These are phyloP conservation scores for Aureobasidium sp. DNA, from an alignment of 2,329 filamentous ascomycete species.

Conservation along the genomic window DNA sequence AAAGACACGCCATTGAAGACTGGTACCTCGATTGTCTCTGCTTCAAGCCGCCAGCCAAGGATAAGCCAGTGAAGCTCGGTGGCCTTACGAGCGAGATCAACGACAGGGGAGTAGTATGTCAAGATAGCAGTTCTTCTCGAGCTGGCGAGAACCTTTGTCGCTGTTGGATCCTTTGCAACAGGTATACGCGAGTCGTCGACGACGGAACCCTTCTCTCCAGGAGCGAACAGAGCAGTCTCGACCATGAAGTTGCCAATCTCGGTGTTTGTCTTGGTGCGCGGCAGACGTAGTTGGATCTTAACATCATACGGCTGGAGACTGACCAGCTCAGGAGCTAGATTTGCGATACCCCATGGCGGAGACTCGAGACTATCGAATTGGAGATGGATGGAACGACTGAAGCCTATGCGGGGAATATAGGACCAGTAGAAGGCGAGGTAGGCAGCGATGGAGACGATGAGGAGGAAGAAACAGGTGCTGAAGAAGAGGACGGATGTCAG, in stretches of 20 bases:
- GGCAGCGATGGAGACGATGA: conserved; percentile 64
- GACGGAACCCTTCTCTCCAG: conserved; percentile 17
- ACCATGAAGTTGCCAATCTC: conserved; percentile 96
- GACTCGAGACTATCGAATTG: conserved; percentile 64
- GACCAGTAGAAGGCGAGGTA: conserved; percentile 75
- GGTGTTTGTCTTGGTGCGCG: conserved; percentile 80
- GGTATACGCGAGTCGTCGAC: conserved; percentile 13
- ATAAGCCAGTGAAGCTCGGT: conserved; percentile 75
- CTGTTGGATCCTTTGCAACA: conserved; percentile 10
- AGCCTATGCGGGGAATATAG: conserved; percentile 72
- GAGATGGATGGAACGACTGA: conserved; percentile 68
- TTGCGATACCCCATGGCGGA: conserved; percentile 55
- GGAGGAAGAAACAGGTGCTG: conserved; percentile 58
- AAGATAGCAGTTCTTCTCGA: conserved; percentile 82
- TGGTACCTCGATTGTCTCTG: conserved; percentile 68
- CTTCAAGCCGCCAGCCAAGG: conserved; percentile 70
- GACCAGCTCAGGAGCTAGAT: conserved; percentile 62
- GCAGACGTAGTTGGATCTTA: conserved; percentile 76
- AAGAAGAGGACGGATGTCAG: conserved; percentile 64
- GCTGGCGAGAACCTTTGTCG: conserved; percentile 35
- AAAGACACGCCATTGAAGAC: conserved; percentile 83
- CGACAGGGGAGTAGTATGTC: conserved; percentile 78
- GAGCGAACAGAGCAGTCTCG: conserved; percentile 71
- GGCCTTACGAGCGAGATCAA: conserved; percentile 67
- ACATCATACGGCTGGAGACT: conserved; percentile 88